These are phyloP conservation scores for Aegle marmelos DNA, from an alignment of 345 rosid genomes.

Conservation along the genomic window DNA sequence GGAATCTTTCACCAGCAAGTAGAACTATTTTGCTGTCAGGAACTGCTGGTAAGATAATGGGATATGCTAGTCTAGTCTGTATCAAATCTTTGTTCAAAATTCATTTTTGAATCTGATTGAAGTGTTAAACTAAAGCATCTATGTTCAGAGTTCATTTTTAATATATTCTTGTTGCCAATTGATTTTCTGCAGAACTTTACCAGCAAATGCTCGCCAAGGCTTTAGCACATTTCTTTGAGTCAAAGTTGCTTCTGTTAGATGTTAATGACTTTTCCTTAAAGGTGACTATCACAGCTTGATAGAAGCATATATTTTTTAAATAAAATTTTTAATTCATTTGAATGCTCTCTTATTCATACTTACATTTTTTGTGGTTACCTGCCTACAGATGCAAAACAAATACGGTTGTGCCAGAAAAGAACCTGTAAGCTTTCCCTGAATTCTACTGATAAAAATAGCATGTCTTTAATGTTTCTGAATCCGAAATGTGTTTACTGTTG, in stretches of 20 bases:
- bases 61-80: background rate
- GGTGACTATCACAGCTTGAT: constrained; percentile 33
- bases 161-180: constrained; percentile 16
- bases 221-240: constrained; percentile 70
- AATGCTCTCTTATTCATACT: constrained; percentile 8
- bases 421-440: constrained; percentile 48
- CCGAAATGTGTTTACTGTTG: background rate
- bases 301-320: background rate
- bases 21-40: constrained; percentile 86
- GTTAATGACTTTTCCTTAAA: constrained; percentile 70
- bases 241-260: constrained; percentile 82
- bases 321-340: background rate
- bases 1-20: constrained; percentile 94
- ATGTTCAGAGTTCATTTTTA: background rate
- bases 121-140: constrained; percentile 2
- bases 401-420: constrained; percentile 69
- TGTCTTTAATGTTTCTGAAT: background rate
- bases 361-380: constrained; percentile 16
- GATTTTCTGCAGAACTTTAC: constrained; percentile 57
- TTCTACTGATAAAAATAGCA: background rate
- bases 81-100: background rate
- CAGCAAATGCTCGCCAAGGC: constrained; percentile 97
- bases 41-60: constrained; percentile 64
- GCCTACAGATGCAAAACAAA: constrained; percentile 81
- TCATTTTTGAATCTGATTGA: constrained; percentile 8